phyloP scores from a whole-genome alignment of 257 asterid species.

The Solanum ossicruentum region DNA sequence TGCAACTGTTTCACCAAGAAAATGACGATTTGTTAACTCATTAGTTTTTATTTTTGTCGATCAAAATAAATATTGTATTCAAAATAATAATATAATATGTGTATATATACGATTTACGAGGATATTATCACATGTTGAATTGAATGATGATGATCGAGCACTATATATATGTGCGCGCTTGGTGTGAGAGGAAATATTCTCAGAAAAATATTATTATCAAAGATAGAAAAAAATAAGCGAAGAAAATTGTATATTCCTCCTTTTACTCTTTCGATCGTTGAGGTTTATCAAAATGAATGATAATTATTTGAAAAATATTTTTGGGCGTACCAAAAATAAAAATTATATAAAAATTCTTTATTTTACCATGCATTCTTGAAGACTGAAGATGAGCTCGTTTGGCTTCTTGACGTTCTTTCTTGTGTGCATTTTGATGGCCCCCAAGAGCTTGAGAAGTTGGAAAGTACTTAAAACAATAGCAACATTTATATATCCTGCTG shows the following conservation, averaged over 20 bases:
- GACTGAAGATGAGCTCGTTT: slow-evolving; percentile 63
- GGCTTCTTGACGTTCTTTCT: slow-evolving; percentile 72
- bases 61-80: neutral
- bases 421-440: slow-evolving; percentile 97
- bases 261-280: too few relatives aligned
- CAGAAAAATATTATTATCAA: neutral
- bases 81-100: neutral
- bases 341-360: neutral
- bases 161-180: neutral
- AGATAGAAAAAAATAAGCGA: too few relatives aligned
- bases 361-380: slow-evolving; percentile 30
- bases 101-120: neutral
- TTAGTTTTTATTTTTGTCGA: slow-evolving; percentile 17
- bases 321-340: neutral
- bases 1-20: slow-evolving; percentile 7
- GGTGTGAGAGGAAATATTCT: neutral
- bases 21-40: slow-evolving; percentile 32
- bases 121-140: neutral
- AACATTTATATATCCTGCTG: slow-evolving; percentile 56
- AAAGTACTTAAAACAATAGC: slow-evolving; percentile 72
- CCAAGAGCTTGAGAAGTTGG: slow-evolving; percentile 94
- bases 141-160: neutral
- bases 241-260: too few relatives aligned
- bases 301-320: neutral
- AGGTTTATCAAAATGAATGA: too few relatives aligned